Evolutionary conservation across 192 early-diverging fungal genomes (phyloP).

Genomic region (Coemansia sp.): DNA sequence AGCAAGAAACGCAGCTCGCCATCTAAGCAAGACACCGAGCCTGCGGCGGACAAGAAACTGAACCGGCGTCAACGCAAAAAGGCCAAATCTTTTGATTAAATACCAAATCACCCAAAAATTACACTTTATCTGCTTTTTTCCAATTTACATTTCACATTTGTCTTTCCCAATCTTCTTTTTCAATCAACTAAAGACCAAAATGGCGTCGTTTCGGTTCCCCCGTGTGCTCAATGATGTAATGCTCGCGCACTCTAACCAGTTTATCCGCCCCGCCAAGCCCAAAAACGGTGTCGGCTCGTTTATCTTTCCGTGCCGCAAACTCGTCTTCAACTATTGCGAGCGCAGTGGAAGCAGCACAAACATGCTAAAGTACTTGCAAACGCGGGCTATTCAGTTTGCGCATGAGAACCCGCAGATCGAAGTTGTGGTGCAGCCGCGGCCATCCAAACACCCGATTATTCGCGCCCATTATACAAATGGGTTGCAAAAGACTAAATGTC

Average conservation of each 20-base stretch:
- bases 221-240: slow-evolving; percentile 43
- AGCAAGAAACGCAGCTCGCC: neutral
- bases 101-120: too few species aligned
- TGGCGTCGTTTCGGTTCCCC: slow-evolving; percentile 44
- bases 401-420: slow-evolving; percentile 77
- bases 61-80: slow-evolving; percentile 50
- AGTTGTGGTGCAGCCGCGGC: slow-evolving; percentile 69
- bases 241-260: slow-evolving; percentile 28
- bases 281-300: slow-evolving; percentile 75
- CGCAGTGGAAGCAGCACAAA: slow-evolving; percentile 73
- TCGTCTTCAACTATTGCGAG: slow-evolving; percentile 84
- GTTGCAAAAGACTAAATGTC: slow-evolving; percentile 57
- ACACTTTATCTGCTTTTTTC: too few species aligned
- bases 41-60: slow-evolving; percentile 13
- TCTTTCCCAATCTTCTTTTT: slow-evolving; percentile 3
- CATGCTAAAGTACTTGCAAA: slow-evolving; percentile 75
- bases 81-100: slow-evolving; percentile 12
- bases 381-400: slow-evolving; percentile 59
- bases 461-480: slow-evolving; percentile 68
- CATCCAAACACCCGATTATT: slow-evolving; percentile 71
- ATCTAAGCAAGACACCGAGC: neutral
- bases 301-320: slow-evolving; percentile 71
- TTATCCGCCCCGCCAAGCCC: slow-evolving; percentile 32
- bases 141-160: too few species aligned
- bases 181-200: slow-evolving; percentile 10